Percentiles rank a stretch among this genome's conserved stretches.
phyloP scores from a whole-genome alignment of 169 alveolate species.

The Cryptosporidium xiaoi region DNA sequence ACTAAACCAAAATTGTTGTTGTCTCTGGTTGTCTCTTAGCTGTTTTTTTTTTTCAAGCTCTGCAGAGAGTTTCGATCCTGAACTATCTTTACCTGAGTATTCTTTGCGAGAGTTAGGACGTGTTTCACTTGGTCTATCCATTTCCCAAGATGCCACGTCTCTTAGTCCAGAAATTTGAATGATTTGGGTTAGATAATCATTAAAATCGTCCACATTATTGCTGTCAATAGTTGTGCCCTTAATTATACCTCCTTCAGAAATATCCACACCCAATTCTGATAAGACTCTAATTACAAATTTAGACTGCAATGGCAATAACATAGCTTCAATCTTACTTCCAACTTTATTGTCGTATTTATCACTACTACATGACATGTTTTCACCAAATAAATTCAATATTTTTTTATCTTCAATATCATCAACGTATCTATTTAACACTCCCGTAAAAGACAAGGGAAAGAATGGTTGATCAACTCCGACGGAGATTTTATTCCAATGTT shows the following conservation, averaged over 20 bases:
- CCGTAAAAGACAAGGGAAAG: constrained; percentile 45
- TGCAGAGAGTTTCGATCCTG: constrained; percentile 18
- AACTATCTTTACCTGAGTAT: constrained; percentile 33
- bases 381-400: constrained; percentile 13
- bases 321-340: background rate
- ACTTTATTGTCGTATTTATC: background rate
- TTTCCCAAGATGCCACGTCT: constrained; percentile 74
- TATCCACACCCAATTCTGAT: constrained; percentile 68
- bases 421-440: constrained; percentile 7
- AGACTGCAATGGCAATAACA: constrained; percentile 37
- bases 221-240: constrained; percentile 12
- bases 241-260: constrained; percentile 30
- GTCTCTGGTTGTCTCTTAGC: constrained; percentile 58
- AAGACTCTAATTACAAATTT: constrained; percentile 61
- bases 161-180: constrained; percentile 62
- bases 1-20: constrained; percentile 69
- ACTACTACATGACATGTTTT: background rate
- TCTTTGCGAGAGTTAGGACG: constrained; percentile 55
- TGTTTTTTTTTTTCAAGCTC: constrained; percentile 54
- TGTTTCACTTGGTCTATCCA: constrained; percentile 69
- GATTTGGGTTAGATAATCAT: constrained; percentile 17
- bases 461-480: background rate
- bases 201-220: background rate
- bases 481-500: constrained; percentile 23
- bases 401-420: constrained; percentile 4